Evolutionary conservation across 306 rosid species (phyloP), one percentile per base, ranked within the genome.

Genomic region (Sophora flavescens): DNA sequence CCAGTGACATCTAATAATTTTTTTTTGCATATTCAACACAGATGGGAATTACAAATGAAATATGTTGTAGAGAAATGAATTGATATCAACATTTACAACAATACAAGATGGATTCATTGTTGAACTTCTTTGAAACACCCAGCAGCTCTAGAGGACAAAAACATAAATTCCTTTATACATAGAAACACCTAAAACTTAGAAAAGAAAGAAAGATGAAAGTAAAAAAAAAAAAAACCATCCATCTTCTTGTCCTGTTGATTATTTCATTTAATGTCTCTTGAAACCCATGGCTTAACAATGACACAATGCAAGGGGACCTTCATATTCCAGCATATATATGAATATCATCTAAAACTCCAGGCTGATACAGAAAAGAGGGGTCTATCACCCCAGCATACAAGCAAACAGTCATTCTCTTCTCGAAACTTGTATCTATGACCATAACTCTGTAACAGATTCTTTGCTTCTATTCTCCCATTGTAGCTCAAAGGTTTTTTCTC

Each of bases 301-400:
- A 22, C 11, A 70, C 12, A 22, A 63, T 4, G 6, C 41, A 16
- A 41, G 11, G 10, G 2, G 13, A 6, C 6, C 33, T 39, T 51
- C 63, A 57, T 36, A n/a, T 73, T 78, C 22, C 74, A 35, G n/a
- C n/a, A n/a, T n/a, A n/a, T n/a, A 22, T 18, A 26, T 18, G 11
- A 57, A 60, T 16, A 30, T 30, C 69, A 82, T 59, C 90, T 70
- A 77, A 78, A 70, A 38, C 87, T 71, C 90, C 93, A 89, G 14
- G 87, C 90, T 3, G 90, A 89, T 12, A 84, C 79, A 0, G 85
- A 84, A 73, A 84, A 89, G 61, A 89, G 90, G n/a, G 90, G 83
- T 32, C 72, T 75, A 33, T 75, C 83, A 39, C 76, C 81, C 93
- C 90, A 89, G 58, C 90, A 89, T 10, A 86, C 81, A 35, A 78